Conservation (phyloP, 2,329 filamentous ascomycete genomes). For the Metarhizium robertsii region DNA sequence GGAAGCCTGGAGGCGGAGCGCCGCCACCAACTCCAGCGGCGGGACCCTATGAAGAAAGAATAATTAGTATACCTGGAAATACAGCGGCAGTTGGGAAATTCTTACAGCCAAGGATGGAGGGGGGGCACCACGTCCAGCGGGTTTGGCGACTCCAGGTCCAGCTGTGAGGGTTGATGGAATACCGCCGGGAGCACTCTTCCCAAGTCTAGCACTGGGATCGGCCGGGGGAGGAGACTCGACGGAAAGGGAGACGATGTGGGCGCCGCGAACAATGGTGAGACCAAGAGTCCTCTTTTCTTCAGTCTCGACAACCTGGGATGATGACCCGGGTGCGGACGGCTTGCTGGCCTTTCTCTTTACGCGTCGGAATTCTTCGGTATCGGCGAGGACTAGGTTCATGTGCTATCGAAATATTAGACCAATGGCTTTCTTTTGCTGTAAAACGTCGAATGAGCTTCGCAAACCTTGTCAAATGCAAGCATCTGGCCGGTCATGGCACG, state of each 20-base stretch:
- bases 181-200: conserved; percentile 62
- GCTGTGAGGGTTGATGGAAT: conserved; percentile 63
- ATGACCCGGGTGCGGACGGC: conserved; percentile 51
- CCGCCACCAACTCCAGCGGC: conserved; percentile 77
- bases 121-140: conserved; percentile 74
- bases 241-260: conserved; percentile 87
- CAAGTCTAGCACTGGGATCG: conserved; percentile 83
- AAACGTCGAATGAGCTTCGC: conserved; percentile 2
- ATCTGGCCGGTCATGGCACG: conserved; percentile 97
- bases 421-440: background rate
- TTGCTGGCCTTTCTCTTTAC: conserved; percentile 79
- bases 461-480: conserved; percentile 95
- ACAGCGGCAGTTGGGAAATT: background rate
- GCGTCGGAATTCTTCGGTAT: conserved; percentile 94
- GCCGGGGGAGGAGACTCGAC: conserved; percentile 93
- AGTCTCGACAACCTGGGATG: conserved; percentile 63
- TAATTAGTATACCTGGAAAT: conserved; percentile 10
- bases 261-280: conserved; percentile 86
- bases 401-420: conserved; percentile 48
- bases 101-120: conserved; percentile 67
- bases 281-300: conserved; percentile 98
- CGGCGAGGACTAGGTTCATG: conserved; percentile 98
- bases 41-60: conserved; percentile 46
- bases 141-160: conserved; percentile 83
- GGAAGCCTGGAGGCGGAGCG: conserved; percentile 52